Conservation (phyloP, 306 rosid genomes). For the Mimosa bimucronata region DNA sequence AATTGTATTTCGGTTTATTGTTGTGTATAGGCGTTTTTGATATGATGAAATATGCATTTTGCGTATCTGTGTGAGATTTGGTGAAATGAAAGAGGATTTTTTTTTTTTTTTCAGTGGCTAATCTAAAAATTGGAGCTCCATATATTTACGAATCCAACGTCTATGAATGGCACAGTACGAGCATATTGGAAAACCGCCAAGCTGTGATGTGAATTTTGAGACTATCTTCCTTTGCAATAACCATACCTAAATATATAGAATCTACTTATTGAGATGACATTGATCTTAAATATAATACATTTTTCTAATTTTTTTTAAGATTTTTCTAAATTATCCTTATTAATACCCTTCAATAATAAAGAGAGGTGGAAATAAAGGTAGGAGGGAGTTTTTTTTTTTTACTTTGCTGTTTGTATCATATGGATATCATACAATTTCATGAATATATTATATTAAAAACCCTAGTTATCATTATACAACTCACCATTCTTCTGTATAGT, state of each 20-base stretch:
- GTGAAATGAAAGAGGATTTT: constrained; percentile 41
- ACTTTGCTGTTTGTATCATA: background rate
- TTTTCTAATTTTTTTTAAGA: no score
- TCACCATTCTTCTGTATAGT: background rate
- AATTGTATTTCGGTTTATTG: no score
- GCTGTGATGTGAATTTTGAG: background rate
- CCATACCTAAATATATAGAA: no score
- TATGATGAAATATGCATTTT: constrained; percentile 43
- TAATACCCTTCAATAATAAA: no score
- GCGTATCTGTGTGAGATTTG: constrained; percentile 49
- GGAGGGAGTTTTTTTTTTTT: no score
- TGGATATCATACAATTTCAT: background rate
- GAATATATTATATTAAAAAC: constrained; percentile 3
- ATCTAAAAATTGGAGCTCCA: background rate
- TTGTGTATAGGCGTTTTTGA: constrained; percentile 52
- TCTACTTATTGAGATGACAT: no score
- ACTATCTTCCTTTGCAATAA: background rate
- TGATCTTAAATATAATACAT: no score
- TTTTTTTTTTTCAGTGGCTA: constrained; percentile 6
- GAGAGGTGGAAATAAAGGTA: no score
- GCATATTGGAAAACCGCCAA: constrained; percentile 7
- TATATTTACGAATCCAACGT: constrained; percentile 24
- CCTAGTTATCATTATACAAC: background rate
- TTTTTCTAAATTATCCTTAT: no score
- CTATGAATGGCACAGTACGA: constrained; percentile 30